These are phyloP conservation scores for Cyanidioschyzon merolae DNA, from an alignment of 23 red algal species.

Conservation along the genomic window DNA sequence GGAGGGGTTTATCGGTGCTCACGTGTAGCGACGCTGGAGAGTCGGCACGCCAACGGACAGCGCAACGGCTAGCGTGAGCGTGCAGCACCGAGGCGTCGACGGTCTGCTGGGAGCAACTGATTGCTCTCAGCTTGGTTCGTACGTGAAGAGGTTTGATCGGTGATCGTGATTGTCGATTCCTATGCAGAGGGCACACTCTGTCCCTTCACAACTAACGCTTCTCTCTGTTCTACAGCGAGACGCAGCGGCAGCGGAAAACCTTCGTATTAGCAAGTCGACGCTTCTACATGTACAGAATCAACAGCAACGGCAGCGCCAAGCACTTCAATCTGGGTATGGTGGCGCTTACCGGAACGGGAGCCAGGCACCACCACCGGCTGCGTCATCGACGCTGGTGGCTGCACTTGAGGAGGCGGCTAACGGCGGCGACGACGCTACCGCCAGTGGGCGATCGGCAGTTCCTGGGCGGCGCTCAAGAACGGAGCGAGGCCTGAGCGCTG, in stretches of 20 bases:
- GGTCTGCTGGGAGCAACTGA: no score
- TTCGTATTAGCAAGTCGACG: constrained; percentile 16
- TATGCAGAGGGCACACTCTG: constrained; percentile 4
- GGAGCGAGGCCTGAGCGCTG: no score
- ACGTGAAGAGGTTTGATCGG: no score
- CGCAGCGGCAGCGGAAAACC: constrained; percentile 1
- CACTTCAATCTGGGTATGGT: neutral
- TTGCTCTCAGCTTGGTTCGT: no score
- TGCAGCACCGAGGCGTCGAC: no score
- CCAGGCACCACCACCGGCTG: constrained; percentile 8
- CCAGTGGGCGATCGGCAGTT: neutral
- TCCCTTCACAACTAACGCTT: neutral
- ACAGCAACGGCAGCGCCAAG: neutral
- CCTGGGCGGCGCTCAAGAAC: neutral
- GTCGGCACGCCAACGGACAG: neutral
- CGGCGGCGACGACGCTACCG: neutral
- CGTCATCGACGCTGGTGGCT: neutral
- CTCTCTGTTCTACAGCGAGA: constrained; percentile 3
- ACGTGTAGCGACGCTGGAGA: no score
- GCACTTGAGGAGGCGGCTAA: constrained; percentile 1
- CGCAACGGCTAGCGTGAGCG: neutral
- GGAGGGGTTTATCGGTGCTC: no score
- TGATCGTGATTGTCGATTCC: neutral
- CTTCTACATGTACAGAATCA: constrained; percentile 5
- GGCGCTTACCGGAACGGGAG: neutral